A percentile compares a stretch with the other conserved stretches of the same genome.
phyloP scores from a whole-genome alignment of 2,329 filamentous ascomycete genomes.

The Claviceps maximensis region DNA sequence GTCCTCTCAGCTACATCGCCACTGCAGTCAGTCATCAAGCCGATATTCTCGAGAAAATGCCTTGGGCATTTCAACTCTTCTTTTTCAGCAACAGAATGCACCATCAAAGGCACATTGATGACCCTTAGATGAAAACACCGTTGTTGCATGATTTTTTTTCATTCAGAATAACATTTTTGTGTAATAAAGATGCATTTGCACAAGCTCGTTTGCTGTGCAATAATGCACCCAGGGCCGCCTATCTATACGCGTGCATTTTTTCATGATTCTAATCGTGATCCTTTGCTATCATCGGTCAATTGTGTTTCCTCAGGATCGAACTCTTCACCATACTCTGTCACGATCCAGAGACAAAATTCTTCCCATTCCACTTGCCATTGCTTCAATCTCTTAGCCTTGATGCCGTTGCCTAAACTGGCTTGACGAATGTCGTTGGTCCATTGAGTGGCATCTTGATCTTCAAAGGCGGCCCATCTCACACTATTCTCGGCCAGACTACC shows the following conservation, averaged over 20 bases:
- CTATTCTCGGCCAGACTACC: slow-evolving; percentile 86
- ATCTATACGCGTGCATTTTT: not conserved
- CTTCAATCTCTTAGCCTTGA: slow-evolving; percentile 59
- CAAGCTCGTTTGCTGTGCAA: not conserved
- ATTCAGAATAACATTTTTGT: not conserved
- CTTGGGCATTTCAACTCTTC: too few species aligned
- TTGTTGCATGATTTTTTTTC: not conserved
- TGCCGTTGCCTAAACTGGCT: slow-evolving; percentile 55
- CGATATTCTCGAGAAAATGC: too few species aligned
- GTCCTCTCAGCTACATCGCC: too few species aligned
- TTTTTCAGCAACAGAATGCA: too few species aligned
- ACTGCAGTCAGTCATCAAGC: too few species aligned
- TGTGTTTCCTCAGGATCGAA: slow-evolving; percentile 28
- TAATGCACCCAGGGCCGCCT: not conserved
- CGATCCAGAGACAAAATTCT: slow-evolving; percentile 80
- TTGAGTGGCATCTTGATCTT: slow-evolving; percentile 57
- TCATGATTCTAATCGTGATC: not conserved
- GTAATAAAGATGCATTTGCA: not conserved
- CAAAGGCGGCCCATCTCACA: slow-evolving; percentile 77
- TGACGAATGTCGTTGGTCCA: slow-evolving; percentile 64
- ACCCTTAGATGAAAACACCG: not conserved
- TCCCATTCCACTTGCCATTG: slow-evolving; percentile 79
- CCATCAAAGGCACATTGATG: not conserved
- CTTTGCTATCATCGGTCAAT: not conserved
- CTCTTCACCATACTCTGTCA: slow-evolving; percentile 60